Evolutionary conservation across 352 stramenopile genomes (phyloP), one percentile per base, ranked within the genome.

Genomic region (Globisporangium emineosum): DNA sequence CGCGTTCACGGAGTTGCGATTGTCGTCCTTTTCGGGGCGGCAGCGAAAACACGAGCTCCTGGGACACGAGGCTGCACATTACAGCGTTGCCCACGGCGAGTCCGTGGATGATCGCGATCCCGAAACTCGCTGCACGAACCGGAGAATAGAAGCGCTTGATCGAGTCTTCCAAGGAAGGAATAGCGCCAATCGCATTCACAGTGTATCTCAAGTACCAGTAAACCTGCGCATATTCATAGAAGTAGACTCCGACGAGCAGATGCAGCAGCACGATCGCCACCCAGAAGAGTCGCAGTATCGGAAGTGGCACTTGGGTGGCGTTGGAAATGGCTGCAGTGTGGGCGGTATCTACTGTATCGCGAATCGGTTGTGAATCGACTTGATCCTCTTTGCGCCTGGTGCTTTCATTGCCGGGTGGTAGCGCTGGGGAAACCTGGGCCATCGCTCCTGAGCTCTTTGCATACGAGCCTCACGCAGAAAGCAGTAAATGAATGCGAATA

Each of bases 21-120:
- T 6, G 17, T 21, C 17, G 40, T 47, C 17, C 6, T 5, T 47
- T 8, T 9, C 17, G 40, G 12, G 40, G 2, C 17, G 17, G 40
- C 40, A 47, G 61, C 32, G 61, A 67, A 19, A 67, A 67, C n/a
- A 67, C 42, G 21, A 67, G 45, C n/a, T 67, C 61, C 2, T 53
- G 30, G 10, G 61, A 57, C n/a, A 54, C 21, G 21, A 42, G 35
- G 42, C 61, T 67, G 13, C 52, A 62, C 7, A 62, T 3, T 2
- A 67, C 9, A 30, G 53, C 61, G 17, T 62, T 57, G 17, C 32
- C 21, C 30, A 67, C 42, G 12, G 53, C 53, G 30, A 67, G 25
- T 10, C 43, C 12, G 53, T 67, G 61, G 4, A 33, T 43, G 15
- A 62, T 62, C 61, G 61, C 61, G 17, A 67, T 61, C 21, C 23